Evolutionary conservation across 805 yeast genomes (phyloP).

Genomic region (Scheffersomyces amazonensis): DNA sequence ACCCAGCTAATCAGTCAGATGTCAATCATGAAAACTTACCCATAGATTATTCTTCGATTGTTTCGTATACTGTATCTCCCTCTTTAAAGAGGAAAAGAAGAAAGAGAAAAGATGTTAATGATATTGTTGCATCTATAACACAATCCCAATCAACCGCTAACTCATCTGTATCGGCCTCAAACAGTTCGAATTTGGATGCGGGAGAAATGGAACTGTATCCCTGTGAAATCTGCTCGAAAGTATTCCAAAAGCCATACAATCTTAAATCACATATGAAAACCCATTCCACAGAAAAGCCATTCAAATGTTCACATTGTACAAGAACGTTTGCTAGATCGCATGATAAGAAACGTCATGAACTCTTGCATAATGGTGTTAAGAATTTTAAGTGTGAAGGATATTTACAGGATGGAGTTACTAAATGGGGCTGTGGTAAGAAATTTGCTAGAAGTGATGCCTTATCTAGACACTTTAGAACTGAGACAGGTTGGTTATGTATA

Average conservation of each 20-base stretch:
- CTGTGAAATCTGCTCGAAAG: slow-evolving; percentile 43
- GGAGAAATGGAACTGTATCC: slow-evolving; percentile 20
- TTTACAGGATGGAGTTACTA: slow-evolving; percentile 52
- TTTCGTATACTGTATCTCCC: slow-evolving; percentile 31
- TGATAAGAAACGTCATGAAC: slow-evolving; percentile 73
- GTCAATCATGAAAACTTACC: not conserved
- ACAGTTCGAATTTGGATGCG: not conserved
- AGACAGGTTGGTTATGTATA: slow-evolving; percentile 69
- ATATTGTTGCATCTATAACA: not conserved
- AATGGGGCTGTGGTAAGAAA: slow-evolving; percentile 74
- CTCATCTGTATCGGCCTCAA: not conserved
- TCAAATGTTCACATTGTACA: slow-evolving; percentile 58
- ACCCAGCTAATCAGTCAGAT: not conserved
- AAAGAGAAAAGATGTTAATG: slow-evolving; percentile 8
- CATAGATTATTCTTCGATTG: slow-evolving; percentile 34
- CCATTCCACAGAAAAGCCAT: slow-evolving; percentile 69
- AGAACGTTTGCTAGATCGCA: slow-evolving; percentile 76
- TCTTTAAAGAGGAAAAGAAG: slow-evolving; percentile 25
- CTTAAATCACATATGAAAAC: slow-evolving; percentile 49
- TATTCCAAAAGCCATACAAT: slow-evolving; percentile 48
- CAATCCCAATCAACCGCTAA: no score
- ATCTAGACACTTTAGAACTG: slow-evolving; percentile 73
- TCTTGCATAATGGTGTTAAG: slow-evolving; percentile 70
- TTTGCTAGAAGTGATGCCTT: slow-evolving; percentile 80
- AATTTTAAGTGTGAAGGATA: slow-evolving; percentile 65